Evolutionary conservation across 805 yeast species (phyloP).

Genomic region (Maudiozyma bulderi): DNA sequence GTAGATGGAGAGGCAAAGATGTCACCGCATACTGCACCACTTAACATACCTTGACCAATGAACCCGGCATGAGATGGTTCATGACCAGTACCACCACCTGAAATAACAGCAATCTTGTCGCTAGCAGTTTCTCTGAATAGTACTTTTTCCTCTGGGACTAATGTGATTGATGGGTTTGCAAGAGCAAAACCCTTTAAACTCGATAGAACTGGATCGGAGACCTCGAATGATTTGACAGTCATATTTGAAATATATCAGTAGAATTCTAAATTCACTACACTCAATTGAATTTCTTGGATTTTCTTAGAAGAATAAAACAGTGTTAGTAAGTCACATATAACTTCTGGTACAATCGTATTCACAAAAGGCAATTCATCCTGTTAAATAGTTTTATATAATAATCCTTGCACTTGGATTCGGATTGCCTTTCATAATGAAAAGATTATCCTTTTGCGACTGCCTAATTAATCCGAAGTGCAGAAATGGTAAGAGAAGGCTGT

Average conservation of each 20-base stretch:
- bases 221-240: conserved; percentile 31
- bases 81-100: conserved; percentile 96
- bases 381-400: too few species aligned
- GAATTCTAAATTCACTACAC: too few species aligned
- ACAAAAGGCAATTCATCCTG: too few species aligned
- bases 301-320: too few species aligned
- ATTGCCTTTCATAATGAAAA: too few species aligned
- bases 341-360: too few species aligned
- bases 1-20: conserved; percentile 96
- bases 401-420: too few species aligned
- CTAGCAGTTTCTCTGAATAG: conserved; percentile 28
- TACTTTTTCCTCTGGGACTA: conserved; percentile 32
- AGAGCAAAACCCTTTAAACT: conserved; percentile 33
- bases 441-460: too few species aligned
- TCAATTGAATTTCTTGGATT: too few species aligned
- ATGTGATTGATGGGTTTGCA: conserved; percentile 30
- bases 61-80: conserved; percentile 92
- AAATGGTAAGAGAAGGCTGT: too few species aligned
- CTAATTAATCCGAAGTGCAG: too few species aligned
- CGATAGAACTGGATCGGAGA: conserved; percentile 30
- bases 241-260: background rate
- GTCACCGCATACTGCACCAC: conserved; percentile 84
- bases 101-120: conserved; percentile 57
- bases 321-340: too few species aligned
- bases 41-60: conserved; percentile 73